phyloP scores from a whole-genome alignment of 441 rosid species.

The Rhodomyrtus psidioides region DNA sequence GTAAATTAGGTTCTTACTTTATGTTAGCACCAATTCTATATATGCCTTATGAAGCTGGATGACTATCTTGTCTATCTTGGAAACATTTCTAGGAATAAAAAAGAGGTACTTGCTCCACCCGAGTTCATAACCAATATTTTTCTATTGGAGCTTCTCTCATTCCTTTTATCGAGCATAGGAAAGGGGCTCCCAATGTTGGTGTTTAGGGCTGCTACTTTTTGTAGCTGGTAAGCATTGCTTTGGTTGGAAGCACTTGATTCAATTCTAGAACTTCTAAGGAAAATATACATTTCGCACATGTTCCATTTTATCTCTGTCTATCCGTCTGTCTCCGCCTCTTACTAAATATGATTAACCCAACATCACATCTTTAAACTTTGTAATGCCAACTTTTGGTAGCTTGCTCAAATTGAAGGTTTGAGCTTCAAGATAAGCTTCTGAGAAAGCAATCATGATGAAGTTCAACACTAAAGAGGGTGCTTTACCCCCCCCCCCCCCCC shows the following conservation, averaged over 20 bases:
- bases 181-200: too few species aligned
- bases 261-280: background rate
- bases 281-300: background rate
- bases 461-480: background rate
- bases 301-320: background rate
- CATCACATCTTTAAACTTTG: background rate
- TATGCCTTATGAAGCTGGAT: background rate
- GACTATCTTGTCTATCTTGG: background rate
- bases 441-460: background rate
- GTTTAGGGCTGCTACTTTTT: background rate
- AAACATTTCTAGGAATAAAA: too few species aligned
- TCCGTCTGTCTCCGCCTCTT: background rate
- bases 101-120: too few species aligned
- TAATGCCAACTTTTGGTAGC: background rate
- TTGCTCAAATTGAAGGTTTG: background rate
- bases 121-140: too few species aligned
- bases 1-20: background rate
- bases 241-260: background rate
- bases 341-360: background rate
- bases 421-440: background rate
- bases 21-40: background rate
- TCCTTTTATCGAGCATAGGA: too few species aligned
- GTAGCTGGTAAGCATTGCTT: background rate
- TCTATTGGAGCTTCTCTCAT: too few species aligned
- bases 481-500: too few species aligned